A percentile compares a stretch with the other conserved stretches of the same genome.
Conservation (phyloP, 257 asterid genomes). For the Cruciata laevipes region DNA sequence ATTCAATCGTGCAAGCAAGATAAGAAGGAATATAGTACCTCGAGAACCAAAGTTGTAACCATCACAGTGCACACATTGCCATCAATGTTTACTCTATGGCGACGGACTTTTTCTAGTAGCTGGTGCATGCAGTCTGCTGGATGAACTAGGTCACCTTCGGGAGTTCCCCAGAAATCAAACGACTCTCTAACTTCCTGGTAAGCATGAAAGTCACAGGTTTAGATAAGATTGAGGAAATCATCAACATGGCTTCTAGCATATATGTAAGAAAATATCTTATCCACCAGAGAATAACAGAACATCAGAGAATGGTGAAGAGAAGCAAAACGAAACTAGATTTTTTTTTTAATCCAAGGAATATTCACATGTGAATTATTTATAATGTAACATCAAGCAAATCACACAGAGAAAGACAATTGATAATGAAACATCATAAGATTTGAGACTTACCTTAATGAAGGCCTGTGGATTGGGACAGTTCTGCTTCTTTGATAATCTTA, state of each 20-base stretch:
- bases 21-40: constrained; percentile 40
- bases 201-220: background rate
- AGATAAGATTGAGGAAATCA: background rate
- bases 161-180: constrained; percentile 89
- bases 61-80: constrained; percentile 95
- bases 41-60: constrained; percentile 90
- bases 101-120: constrained; percentile 84
- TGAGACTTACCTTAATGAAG: constrained; percentile 23
- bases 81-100: constrained; percentile 84
- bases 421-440: background rate
- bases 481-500: constrained; percentile 34
- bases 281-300: background rate
- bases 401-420: background rate
- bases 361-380: background rate
- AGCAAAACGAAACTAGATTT: background rate
- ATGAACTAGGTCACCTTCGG: constrained; percentile 80
- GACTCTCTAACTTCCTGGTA: constrained; percentile 75
- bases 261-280: background rate
- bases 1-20: no score
- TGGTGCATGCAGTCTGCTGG: constrained; percentile 94
- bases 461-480: constrained; percentile 34
- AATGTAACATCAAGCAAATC: background rate
- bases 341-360: background rate
- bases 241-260: background rate
- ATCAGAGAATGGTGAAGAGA: background rate